Conservation (phyloP, 441 rosid species). For the Erodium texanum region DNA sequence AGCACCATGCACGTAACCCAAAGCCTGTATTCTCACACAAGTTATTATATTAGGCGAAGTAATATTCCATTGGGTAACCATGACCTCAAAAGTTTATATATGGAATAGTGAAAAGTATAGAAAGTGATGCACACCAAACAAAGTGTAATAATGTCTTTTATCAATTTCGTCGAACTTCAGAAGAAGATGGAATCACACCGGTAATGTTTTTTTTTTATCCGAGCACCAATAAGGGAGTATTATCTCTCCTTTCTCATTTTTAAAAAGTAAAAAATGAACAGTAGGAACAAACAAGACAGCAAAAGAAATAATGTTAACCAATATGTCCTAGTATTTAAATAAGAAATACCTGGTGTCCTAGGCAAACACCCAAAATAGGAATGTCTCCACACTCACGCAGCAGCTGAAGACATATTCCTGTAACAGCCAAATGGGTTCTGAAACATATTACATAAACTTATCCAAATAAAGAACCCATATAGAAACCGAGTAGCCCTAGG, state of each 20-base stretch:
- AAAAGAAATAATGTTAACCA: neutral
- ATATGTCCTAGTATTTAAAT: neutral
- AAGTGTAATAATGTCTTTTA: neutral
- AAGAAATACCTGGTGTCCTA: constrained; percentile 80
- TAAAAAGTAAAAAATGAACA: neutral
- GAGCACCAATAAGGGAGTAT: too few relatives aligned
- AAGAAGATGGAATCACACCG: neutral
- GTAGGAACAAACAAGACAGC: too few relatives aligned
- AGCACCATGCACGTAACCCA: constrained; percentile 90
- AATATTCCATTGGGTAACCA: neutral
- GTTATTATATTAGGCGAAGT: neutral
- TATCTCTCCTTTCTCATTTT: neutral
- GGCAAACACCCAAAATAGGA: constrained; percentile 89
- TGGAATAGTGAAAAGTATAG: neutral
- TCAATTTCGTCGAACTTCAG: neutral
- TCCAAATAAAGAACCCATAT: constrained; percentile 7
- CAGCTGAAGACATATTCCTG: constrained; percentile 85
- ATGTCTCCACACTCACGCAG: constrained; percentile 74
- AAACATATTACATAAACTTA: constrained; percentile 12
- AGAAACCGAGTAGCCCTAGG: constrained; percentile 1
- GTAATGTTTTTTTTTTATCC: neutral
- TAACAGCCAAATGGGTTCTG: constrained; percentile 23
- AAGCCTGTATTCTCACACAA: constrained; percentile 40
- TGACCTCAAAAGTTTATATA: neutral
- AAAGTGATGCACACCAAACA: neutral